Evolutionary conservation across 78 protist genomes (phyloP).

Genomic region (Dictyostelium firmibasis): DNA sequence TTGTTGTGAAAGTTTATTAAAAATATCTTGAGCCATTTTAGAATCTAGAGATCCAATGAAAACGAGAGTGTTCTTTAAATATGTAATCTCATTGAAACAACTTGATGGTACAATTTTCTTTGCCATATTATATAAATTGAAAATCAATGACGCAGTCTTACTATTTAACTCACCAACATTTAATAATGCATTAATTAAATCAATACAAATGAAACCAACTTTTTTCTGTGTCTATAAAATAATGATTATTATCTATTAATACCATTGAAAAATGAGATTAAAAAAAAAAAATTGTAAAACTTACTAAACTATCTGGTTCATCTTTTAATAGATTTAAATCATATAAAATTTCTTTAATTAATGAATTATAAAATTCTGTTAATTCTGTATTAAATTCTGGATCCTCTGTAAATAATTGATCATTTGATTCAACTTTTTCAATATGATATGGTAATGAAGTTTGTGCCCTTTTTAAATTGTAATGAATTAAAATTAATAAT

Average conservation of each 20-base stretch:
- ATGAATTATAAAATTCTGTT: slow-evolving; percentile 26
- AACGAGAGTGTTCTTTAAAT: slow-evolving; percentile 36
- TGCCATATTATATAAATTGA: slow-evolving; percentile 69
- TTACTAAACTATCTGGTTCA: slow-evolving; percentile 71
- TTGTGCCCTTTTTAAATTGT: slow-evolving; percentile 38
- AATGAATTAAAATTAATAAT: too few species aligned
- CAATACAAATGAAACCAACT: slow-evolving; percentile 54
- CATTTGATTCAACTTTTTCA: slow-evolving; percentile 69
- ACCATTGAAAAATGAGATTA: neutral
- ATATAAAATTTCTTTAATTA: slow-evolving; percentile 47
- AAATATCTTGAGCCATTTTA: slow-evolving; percentile 26
- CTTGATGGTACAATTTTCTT: slow-evolving; percentile 45
- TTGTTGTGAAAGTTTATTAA: slow-evolving; percentile 14
- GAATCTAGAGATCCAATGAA: slow-evolving; percentile 37
- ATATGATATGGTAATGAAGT: slow-evolving; percentile 71
- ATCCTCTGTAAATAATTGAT: slow-evolving; percentile 50
- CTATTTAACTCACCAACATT: slow-evolving; percentile 51
- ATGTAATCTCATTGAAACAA: slow-evolving; percentile 16
- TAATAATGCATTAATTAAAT: slow-evolving; percentile 37
- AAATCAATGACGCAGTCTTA: slow-evolving; percentile 64
- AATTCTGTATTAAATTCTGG: slow-evolving; percentile 70
- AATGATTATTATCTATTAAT: neutral
- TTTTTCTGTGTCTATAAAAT: slow-evolving; percentile 57
- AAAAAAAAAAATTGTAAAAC: neutral
- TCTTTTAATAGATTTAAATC: slow-evolving; percentile 60